Base-by-base conservation (phyloP, 441 rosid genomes). In the Sinapis alba region DNA sequence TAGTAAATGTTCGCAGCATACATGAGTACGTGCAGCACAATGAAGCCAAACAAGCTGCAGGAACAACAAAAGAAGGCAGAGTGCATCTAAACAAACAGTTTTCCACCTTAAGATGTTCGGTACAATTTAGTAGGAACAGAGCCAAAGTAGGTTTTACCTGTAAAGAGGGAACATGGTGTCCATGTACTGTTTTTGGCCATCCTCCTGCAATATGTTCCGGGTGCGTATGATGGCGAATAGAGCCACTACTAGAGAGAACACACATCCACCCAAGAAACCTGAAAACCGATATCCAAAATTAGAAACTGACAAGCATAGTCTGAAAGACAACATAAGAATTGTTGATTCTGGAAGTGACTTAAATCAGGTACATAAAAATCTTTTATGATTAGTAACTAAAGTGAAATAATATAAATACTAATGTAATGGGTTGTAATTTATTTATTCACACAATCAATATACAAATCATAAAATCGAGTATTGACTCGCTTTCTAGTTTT, bases 121-220 rank as follows among this genome's bases (percentile, higher is more conserved):
- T 45, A 11, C 16, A 58, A 6, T 16, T 18, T 60, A 27, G n/a
- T 23, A 11, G 41, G 7, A 7, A 34, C 10, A 6, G 13, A 34
- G 41, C 8, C 6, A 38, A 38, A 38, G 7, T 15, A 56, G 20
- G 24, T 7, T 36, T 3, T 59, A 81, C 94, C 89, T 89, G 69
- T 90, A 88, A 50, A 87, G 91, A 16, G 95, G 93, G 65, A 90
- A 92, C 86, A 90, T 73, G 16, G 80, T 89, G 19, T 78, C 70
- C 97, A 92, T 88, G 80, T 88, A 90, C 2, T 7, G 24, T 8
- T 9, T 30, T 23, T 80, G 79, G 10, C 83, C 90, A 0, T 30
- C 19, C 1, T 69, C 43, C 0, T 68, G 30, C 72, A 86, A 57
- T 74, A 88, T 67, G 10, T 84, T 32, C 2, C 84, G 84, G 3